phyloP scores from a whole-genome alignment of 192 early-diverging fungal species.

The Allomyces arbusculus region DNA sequence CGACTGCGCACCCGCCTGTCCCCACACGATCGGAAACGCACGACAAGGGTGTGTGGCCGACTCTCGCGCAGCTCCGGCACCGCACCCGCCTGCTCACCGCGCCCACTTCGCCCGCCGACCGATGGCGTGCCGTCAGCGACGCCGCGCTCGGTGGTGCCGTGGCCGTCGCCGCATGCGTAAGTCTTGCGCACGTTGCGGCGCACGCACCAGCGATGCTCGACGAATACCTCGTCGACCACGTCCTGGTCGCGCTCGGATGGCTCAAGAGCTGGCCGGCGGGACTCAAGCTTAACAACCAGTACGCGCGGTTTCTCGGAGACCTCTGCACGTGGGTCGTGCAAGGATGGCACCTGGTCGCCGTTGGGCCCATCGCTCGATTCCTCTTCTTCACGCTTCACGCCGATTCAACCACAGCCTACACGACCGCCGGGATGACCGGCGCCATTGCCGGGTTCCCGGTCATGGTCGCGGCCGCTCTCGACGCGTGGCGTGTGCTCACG shows the following conservation, averaged over 20 bases:
- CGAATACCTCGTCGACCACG: no score
- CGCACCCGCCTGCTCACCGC: no score
- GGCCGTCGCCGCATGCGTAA: no score
- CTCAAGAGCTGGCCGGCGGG: constrained; percentile 82
- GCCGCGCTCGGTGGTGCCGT: no score
- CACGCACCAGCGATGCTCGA: no score
- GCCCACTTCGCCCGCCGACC: no score
- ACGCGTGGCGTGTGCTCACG: not conserved
- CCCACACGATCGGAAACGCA: no score
- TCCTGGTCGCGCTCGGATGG: constrained; percentile 38
- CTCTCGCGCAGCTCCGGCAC: no score
- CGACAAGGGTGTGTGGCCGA: no score
- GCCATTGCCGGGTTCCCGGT: not conserved
- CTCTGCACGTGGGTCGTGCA: constrained; percentile 73
- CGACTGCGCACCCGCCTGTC: no score
- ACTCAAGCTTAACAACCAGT: constrained; percentile 81
- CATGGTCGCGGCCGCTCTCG: not conserved
- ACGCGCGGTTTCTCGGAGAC: constrained; percentile 73
- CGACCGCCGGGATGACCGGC: constrained; percentile 25
- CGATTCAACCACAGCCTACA: constrained; percentile 18
- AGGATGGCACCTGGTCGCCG: constrained; percentile 46
- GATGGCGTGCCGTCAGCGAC: no score
- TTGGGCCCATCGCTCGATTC: not conserved
- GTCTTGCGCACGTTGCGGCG: no score
- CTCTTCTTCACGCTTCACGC: not conserved